These are phyloP conservation scores for Neurospora pannonica DNA, from an alignment of 495 filamentous ascomycete genomes.

Conservation along the genomic window DNA sequence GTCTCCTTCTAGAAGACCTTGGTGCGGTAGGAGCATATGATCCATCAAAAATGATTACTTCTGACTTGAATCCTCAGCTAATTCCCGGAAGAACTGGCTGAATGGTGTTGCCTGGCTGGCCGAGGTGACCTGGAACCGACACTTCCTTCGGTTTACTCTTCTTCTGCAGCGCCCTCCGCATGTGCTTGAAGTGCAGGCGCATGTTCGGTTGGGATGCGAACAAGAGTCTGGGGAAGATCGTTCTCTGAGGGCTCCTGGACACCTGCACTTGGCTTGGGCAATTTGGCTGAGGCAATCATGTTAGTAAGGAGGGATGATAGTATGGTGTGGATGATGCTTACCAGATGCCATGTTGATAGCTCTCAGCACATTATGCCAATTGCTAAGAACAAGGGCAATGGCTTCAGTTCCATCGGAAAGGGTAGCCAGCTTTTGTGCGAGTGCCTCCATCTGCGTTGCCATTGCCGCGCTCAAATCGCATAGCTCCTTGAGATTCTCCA, in stretches of 20 bases:
- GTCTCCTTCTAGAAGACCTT: not conserved
- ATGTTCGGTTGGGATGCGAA: conserved; percentile 68
- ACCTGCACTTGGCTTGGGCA: conserved; percentile 29
- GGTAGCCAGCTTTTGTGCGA: conserved; percentile 81
- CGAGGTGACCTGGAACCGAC: not conserved
- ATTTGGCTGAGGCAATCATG: conserved; percentile 36
- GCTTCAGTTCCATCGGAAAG: conserved; percentile 91
- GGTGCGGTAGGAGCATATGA: not conserved
- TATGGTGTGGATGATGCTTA: conserved; percentile 38
- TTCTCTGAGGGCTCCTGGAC: conserved; percentile 18
- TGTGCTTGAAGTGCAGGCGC: conserved; percentile 46
- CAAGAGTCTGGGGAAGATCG: conserved; percentile 66
- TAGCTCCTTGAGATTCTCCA: conserved; percentile 79
- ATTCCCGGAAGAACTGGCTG: not conserved
- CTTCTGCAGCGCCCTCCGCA: conserved; percentile 33
- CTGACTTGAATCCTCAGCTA: not conserved
- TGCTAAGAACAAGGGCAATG: conserved; percentile 60
- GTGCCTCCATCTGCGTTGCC: conserved; percentile 80
- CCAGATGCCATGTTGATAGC: conserved; percentile 94
- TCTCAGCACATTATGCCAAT: conserved; percentile 91
- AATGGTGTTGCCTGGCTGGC: not conserved
- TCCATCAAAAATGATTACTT: not conserved
- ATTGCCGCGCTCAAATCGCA: conserved; percentile 81
- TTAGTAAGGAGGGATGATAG: not conserved
- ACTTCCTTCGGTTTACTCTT: conserved; percentile 9